Conservation (phyloP, 306 rosid genomes). For the Dryas alaskensis region DNA sequence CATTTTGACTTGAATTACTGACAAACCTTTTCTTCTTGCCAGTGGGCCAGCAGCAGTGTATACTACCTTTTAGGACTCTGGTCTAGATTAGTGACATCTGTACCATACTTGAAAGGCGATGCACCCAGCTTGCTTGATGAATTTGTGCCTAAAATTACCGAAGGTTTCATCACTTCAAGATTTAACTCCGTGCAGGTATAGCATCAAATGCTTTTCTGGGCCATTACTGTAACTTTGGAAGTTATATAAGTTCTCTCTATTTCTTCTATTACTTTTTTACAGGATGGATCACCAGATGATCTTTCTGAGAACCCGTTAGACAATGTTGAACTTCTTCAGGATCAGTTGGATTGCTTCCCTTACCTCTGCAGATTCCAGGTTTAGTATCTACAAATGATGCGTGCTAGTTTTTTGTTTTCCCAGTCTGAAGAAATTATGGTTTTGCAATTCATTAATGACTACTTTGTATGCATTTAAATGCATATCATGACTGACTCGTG, state of each 20-base stretch:
- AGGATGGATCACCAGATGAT: conserved; percentile 91
- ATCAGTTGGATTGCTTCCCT: conserved; percentile 95
- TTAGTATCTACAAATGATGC: conserved; percentile 6
- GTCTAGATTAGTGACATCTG: conserved; percentile 98
- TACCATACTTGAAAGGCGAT: conserved; percentile 97
- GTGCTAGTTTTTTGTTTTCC: background rate
- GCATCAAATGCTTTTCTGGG: conserved; percentile 27
- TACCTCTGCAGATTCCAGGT: conserved; percentile 97
- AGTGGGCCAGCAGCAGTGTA: conserved; percentile 99
- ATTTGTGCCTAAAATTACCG: conserved; percentile 96
- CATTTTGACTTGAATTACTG: conserved; percentile 33
- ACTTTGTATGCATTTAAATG: background rate
- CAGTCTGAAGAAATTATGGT: conserved; percentile 14
- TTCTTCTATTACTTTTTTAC: conserved; percentile 32
- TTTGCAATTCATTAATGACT: background rate
- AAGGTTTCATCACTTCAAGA: conserved; percentile 92
- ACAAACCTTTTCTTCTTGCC: conserved; percentile 40
- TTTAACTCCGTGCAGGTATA: conserved; percentile 93
- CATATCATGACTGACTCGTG: background rate
- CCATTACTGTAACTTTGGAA: conserved; percentile 16
- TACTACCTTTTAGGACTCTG: conserved; percentile 95
- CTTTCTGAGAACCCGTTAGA: conserved; percentile 96
- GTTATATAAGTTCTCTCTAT: conserved; percentile 16
- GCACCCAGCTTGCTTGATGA: conserved; percentile 98
- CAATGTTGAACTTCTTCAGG: conserved; percentile 97